Conservation (phyloP, 306 rosid genomes). For the Canavalia gladiata region DNA sequence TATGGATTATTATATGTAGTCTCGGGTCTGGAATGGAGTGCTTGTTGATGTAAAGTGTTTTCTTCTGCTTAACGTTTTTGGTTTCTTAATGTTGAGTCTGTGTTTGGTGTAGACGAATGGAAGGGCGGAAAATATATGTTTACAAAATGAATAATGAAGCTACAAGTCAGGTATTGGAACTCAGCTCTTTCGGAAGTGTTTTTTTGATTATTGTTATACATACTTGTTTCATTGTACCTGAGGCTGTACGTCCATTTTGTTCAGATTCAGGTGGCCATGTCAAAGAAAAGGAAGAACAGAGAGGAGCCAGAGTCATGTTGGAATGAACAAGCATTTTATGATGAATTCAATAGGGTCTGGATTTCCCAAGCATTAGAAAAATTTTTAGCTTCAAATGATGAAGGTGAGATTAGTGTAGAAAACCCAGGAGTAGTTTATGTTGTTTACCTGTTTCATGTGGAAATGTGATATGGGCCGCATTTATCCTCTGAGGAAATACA, state of each 20-base stretch:
- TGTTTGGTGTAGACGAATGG: background rate
- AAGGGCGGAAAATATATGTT: background rate
- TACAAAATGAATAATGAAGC: background rate
- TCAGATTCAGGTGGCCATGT: background rate
- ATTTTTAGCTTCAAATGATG: background rate
- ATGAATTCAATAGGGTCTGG: background rate
- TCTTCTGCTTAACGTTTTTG: background rate
- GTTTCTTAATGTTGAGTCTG: background rate
- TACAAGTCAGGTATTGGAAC: background rate
- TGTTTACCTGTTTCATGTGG: background rate
- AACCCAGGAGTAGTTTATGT: background rate
- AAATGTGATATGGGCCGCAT: background rate
- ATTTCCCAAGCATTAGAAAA: background rate
- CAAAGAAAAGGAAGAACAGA: slow-evolving; percentile 27
- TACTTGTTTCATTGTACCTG: background rate
- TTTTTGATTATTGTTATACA: background rate
- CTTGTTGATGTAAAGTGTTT: background rate
- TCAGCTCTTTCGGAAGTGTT: background rate
- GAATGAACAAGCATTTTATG: background rate
- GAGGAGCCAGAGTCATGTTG: background rate
- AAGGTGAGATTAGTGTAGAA: background rate
- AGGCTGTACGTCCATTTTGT: background rate
- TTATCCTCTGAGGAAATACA: background rate
- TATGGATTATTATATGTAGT: background rate
- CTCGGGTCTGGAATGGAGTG: background rate